phyloP scores from a whole-genome alignment of 2,329 filamentous ascomycete genomes.

The Cladosporium halotolerans region DNA sequence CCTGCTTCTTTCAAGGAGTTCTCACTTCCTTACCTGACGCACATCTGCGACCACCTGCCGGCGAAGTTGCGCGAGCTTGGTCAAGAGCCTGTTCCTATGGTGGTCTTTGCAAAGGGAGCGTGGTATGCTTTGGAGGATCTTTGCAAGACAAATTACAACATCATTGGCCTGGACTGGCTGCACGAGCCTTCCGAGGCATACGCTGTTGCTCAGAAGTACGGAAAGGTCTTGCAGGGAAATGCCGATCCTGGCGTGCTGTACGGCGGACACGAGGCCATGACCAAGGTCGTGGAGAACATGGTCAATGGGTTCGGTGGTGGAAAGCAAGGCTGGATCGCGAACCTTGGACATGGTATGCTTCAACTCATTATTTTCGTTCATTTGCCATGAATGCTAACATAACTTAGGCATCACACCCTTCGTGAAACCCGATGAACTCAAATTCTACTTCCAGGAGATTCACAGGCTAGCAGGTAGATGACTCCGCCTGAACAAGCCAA shows the following conservation, averaged over 20 bases:
- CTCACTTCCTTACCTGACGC: slow-evolving; percentile 75
- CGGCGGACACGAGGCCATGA: slow-evolving; percentile 74
- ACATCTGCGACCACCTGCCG: slow-evolving; percentile 78
- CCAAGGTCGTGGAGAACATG: slow-evolving; percentile 75
- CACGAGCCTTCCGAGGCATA: slow-evolving; percentile 82
- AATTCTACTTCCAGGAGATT: slow-evolving; percentile 89
- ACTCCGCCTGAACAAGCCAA: slow-evolving; percentile 18
- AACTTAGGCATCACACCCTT: slow-evolving; percentile 78
- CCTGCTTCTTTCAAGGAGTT: slow-evolving; percentile 78
- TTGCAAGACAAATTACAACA: slow-evolving; percentile 84
- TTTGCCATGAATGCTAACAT: slow-evolving; percentile 13
- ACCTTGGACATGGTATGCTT: slow-evolving; percentile 80
- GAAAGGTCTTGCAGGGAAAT: slow-evolving; percentile 84
- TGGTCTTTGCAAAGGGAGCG: slow-evolving; percentile 94
- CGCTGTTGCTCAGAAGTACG: slow-evolving; percentile 62
- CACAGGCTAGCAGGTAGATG: slow-evolving; percentile 48
- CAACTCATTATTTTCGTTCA: not conserved
- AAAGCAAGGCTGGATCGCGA: slow-evolving; percentile 93
- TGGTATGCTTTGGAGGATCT: slow-evolving; percentile 89
- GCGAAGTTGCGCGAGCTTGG: slow-evolving; percentile 65
- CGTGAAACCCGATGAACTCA: slow-evolving; percentile 87
- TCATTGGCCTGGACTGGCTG: slow-evolving; percentile 92
- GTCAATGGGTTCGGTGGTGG: slow-evolving; percentile 75
- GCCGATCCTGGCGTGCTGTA: slow-evolving; percentile 92
- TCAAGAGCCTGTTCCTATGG: slow-evolving; percentile 83